Conservation (phyloP, 1,139 yeast genomes). For the Blastobotrys arbuscula region DNA sequence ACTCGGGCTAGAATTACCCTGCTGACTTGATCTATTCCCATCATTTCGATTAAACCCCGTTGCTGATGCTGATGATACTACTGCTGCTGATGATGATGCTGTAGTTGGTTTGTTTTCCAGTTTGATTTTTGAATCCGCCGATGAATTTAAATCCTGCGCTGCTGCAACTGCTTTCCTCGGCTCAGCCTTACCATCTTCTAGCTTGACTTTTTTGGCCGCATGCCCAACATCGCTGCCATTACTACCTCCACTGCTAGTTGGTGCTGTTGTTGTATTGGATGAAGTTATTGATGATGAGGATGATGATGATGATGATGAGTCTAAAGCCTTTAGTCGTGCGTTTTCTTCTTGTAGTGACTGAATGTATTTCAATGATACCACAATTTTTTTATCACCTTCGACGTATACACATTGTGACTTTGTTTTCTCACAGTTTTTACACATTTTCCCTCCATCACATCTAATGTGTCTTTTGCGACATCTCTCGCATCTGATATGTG, state of each 20-base stretch:
- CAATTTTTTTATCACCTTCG: slow-evolving; percentile 73
- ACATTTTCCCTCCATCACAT: slow-evolving; percentile 79
- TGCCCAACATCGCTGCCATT: not conserved
- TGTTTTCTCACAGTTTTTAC: slow-evolving; percentile 58
- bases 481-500: slow-evolving; percentile 45
- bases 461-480: slow-evolving; percentile 73
- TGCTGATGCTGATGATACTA: too few relatives aligned
- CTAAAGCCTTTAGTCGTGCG: slow-evolving; percentile 13
- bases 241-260: not conserved
- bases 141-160: too few relatives aligned
- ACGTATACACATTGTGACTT: slow-evolving; percentile 64
- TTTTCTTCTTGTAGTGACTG: slow-evolving; percentile 61
- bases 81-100: too few relatives aligned
- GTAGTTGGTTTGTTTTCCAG: too few relatives aligned
- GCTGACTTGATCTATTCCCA: not conserved
- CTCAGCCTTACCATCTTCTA: slow-evolving; percentile 6
- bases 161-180: not conserved
- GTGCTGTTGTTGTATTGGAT: not conserved
- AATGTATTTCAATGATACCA: slow-evolving; percentile 68
- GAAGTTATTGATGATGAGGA: not conserved
- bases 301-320: not conserved
- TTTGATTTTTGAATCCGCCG: too few relatives aligned
- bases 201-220: slow-evolving; percentile 2
- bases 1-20: too few relatives aligned
- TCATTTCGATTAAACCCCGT: not conserved